Base-by-base conservation (phyloP, 1,284 basidiomycete species). In the Moniliophthora roreri region DNA sequence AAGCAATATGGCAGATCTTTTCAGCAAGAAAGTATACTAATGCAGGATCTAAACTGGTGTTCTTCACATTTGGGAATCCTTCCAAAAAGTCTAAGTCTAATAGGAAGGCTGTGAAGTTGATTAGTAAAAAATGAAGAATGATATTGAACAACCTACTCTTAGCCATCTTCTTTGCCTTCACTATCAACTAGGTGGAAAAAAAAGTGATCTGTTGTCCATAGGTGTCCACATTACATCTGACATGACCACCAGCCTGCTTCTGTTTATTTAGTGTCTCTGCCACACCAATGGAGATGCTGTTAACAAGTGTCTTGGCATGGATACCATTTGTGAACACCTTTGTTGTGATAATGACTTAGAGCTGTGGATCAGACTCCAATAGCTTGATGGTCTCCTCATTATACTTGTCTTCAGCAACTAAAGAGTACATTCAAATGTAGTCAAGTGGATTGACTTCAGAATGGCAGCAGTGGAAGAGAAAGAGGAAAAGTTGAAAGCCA, bases 401-500 rank as follows among this genome's bases (percentile, higher is more conserved):
- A 23, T 50, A 50, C 1, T 15, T 16, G 9, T 38, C 35, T 13
- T 11, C 13, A 13, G 35, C 50, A 8, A 52, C 15, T 3, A 34
- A 35, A 23, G 24, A 23, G 34, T 52, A 52, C 42, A 52, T 45
- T 0, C 50, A n/a, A 3, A 52, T 52, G 1, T 34, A 32, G n/a
- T 37, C 8, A 4, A 45, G 50, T 2, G 41, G 50, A 26, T 52
- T 52, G 28, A n/a, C 24, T 18, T 10, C n/a, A 11, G 18, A n/a
- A 10, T 26, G 50, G 4, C 20, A 4, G 16, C 20, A 32, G 11
- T 32, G 10, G 21, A 51, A 51, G 2, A 55, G 53, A 47, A 44
- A 55, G 1, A 55, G 1, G 21, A 55, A 55, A 1, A 55, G 15
- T 18, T 38, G 13, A 41, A 51, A 23, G 36, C 55, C n/a, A 20